Evolutionary conservation across 768 basidiomycete species (phyloP), one percentile per base, ranked within the genome.

Genomic region (Boletus sp.): DNA sequence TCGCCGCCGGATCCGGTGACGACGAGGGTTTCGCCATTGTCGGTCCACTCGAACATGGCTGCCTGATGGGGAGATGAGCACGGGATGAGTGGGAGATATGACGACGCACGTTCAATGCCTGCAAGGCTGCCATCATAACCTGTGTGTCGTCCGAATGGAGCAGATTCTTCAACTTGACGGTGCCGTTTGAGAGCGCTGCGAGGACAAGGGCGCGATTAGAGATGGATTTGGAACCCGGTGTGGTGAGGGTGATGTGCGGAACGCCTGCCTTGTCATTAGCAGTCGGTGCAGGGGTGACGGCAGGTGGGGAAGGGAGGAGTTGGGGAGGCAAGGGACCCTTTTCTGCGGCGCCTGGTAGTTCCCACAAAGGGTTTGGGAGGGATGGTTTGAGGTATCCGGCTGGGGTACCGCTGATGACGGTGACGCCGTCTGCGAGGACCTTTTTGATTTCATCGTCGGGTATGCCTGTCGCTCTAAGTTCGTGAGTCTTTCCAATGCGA

Each of bases 131-230:
- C 94, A 98, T 98, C 97, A 99, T 99, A 52, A 99, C 96, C 64
- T 95, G 94, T 0, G 97, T 99, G 69, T 99, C 96, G 66, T 98
- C 96, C 4, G 94, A 97, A 69, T 98, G 96, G 36, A 99, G 78
- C 6, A 99, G 75, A 64, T 99, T 99, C 72, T 79, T 87, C 54
- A 99, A 75, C 59, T 88, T 80, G 73, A 95, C 97, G 0, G 88
- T 92, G 1, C 96, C 97, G 46, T 82, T 83, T 0, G 85, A 94
- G 14, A 99, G 83, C 1, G 96, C 94, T 9, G 97, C 96, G 30
- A 99, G 83, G 2, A 98, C 87, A 40, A 99, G 78, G 0, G 92
- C 94, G 33, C 96, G 86, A 70, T 98, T 98, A 1, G 94, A 97
- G 63, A 99, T 90, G 68, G 91, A 94, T 77, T 99, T 98, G 28